Conservation (phyloP, 306 rosid species). For the Vicia villosa region DNA sequence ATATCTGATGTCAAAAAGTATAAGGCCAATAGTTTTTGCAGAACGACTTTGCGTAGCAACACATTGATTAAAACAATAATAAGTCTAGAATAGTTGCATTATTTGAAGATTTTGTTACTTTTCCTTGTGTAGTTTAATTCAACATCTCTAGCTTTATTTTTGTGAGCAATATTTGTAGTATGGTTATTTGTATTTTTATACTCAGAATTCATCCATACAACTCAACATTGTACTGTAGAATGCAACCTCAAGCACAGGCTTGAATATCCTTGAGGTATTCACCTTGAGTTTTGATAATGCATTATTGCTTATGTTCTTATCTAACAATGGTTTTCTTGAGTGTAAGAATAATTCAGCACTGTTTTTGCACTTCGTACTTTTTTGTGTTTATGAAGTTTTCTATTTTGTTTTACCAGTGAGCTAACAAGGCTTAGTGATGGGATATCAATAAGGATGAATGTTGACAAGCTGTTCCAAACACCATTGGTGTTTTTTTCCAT, state of each 20-base stretch:
- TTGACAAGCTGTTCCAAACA: not conserved
- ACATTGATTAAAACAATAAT: not conserved
- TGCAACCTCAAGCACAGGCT: not conserved
- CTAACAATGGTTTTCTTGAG: not conserved
- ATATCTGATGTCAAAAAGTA: not conserved
- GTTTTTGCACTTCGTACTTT: not conserved
- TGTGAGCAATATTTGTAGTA: not conserved
- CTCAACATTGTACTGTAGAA: not conserved
- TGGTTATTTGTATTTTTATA: not conserved
- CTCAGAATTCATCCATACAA: not conserved
- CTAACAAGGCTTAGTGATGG: not conserved
- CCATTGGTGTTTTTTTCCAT: not conserved
- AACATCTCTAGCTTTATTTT: not conserved
- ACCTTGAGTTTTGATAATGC: conserved; percentile 19
- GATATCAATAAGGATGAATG: not conserved
- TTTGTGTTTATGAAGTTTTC: not conserved
- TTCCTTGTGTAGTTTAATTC: not conserved
- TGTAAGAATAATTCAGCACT: not conserved
- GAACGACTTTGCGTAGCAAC: not conserved
- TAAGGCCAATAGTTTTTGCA: not conserved
- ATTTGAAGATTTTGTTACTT: conserved; percentile 12
- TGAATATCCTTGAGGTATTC: not conserved
- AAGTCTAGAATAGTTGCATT: not conserved
- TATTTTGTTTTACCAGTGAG: not conserved
- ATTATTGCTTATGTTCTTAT: conserved; percentile 11